These are phyloP conservation scores for Psidium guajava DNA, from an alignment of 345 rosid species.

Conservation along the genomic window DNA sequence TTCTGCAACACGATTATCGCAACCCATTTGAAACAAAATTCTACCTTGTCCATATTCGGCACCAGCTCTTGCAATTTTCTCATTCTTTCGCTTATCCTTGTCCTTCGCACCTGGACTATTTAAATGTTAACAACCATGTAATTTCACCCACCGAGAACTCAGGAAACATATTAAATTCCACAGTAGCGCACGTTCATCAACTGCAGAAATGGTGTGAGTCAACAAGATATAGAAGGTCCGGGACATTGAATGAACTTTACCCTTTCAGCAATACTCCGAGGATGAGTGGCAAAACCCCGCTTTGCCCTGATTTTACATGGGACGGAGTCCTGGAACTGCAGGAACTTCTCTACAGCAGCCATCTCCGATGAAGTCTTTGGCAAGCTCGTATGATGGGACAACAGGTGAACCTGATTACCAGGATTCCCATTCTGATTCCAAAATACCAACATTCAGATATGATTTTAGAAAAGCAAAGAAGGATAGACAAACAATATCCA, in stretches of 20 bases:
- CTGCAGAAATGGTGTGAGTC: neutral
- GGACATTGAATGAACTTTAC: constrained; percentile 18
- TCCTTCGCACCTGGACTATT: constrained; percentile 72
- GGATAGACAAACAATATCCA: neutral
- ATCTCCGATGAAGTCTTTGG: constrained; percentile 48
- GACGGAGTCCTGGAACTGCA: constrained; percentile 75
- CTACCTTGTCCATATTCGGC: constrained; percentile 97
- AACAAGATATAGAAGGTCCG: neutral
- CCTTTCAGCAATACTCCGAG: constrained; percentile 97
- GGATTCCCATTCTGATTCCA: constrained; percentile 26
- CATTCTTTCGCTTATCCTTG: constrained; percentile 92
- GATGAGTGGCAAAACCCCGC: constrained; percentile 99
- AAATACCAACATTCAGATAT: constrained; percentile 1
- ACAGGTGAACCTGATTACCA: constrained; percentile 16
- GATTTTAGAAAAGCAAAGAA: neutral
- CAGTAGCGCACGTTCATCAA: neutral
- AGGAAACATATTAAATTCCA: neutral
- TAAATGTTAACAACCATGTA: neutral
- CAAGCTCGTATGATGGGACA: constrained; percentile 45
- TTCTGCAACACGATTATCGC: neutral
- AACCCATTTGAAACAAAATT: neutral
- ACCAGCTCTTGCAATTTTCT: constrained; percentile 94
- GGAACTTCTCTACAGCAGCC: constrained; percentile 54
- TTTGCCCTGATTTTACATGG: constrained; percentile 95
- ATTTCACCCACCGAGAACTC: neutral